Base-by-base conservation (phyloP, 2,329 filamentous ascomycete species). In the Chaetothyriales sp. region DNA sequence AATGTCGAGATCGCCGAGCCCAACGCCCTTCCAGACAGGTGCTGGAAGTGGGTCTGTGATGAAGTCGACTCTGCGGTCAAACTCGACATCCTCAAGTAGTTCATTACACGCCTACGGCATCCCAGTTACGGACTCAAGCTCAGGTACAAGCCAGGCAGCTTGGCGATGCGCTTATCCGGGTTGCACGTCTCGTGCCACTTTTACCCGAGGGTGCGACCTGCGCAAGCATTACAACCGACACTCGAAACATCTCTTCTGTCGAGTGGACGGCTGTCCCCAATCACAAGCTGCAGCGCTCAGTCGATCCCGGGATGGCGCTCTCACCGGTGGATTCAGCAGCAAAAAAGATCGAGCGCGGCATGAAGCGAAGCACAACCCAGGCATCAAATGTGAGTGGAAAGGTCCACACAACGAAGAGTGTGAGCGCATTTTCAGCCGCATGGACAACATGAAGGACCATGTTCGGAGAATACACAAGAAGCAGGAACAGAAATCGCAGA, bases 141-240 rank as follows among this genome's bases (percentile, higher is more conserved):
- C 53, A 8, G 33, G 33, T 40, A 22, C 51, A 15, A 43, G 48
- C 25, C 18, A 46, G 18, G 19, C 52, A 15, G 44, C 55, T 22
- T 81, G 77, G 77, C 74, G 73, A 46, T 82, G 78, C 62, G 73
- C 73, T 4, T 77, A 77, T 60, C 77, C 75, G 1, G 75, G 73
- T 13, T 82, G 78, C 63, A 73, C 75, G n/a, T 81, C 77, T 44
- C 72, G 72, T 54, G 75, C 77, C 2, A 66, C 73, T 1, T 82
- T 81, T 63, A 75, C 73, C 6, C 70, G 78, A 45, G 77, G 77
- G 29, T 82, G 78, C 61, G 78, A 82, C 62, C 67, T 82, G 18
- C 70, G 78, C 25, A 82, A 82, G 60, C 78, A 82, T 61, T 80
- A 76, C 67, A 80, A 80, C 61, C 70, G 78, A 13, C 78, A 82